These are phyloP conservation scores for Penicillium fimorum DNA, from an alignment of 495 filamentous ascomycete genomes.

Conservation along the genomic window DNA sequence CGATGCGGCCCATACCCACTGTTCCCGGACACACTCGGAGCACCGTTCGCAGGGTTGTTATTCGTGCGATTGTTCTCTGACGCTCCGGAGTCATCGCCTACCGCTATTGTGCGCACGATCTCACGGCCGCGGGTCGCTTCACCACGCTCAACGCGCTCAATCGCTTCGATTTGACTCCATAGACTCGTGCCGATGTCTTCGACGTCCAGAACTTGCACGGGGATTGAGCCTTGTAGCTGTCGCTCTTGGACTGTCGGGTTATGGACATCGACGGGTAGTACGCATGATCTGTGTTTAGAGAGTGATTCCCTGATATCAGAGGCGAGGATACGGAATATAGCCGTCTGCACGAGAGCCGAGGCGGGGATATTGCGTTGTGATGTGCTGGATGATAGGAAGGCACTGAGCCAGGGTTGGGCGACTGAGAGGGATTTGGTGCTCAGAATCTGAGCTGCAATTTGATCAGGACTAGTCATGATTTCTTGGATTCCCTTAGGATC, in stretches of 20 bases:
- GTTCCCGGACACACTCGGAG: slow-evolving; percentile 22
- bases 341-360: slow-evolving; percentile 71
- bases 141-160: slow-evolving; percentile 80
- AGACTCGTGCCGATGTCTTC: slow-evolving; percentile 75
- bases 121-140: slow-evolving; percentile 80
- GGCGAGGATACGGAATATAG: slow-evolving; percentile 74
- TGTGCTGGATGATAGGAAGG: slow-evolving; percentile 34
- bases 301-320: slow-evolving; percentile 68
- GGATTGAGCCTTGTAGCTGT: slow-evolving; percentile 55
- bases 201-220: slow-evolving; percentile 80
- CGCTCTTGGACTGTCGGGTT: slow-evolving; percentile 53
- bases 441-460: slow-evolving; percentile 45
- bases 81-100: slow-evolving; percentile 45
- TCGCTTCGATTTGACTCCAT: slow-evolving; percentile 81
- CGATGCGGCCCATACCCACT: slow-evolving; percentile 65
- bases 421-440: slow-evolving; percentile 44
- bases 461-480: slow-evolving; percentile 39
- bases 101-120: slow-evolving; percentile 68
- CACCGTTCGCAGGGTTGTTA: slow-evolving; percentile 11
- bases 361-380: slow-evolving; percentile 59
- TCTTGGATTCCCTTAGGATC: background rate
- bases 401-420: slow-evolving; percentile 43
- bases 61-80: slow-evolving; percentile 23
- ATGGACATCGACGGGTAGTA: slow-evolving; percentile 58
- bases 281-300: slow-evolving; percentile 44